Conservation (phyloP, 768 basidiomycete species). For the Suillus decipiens region DNA sequence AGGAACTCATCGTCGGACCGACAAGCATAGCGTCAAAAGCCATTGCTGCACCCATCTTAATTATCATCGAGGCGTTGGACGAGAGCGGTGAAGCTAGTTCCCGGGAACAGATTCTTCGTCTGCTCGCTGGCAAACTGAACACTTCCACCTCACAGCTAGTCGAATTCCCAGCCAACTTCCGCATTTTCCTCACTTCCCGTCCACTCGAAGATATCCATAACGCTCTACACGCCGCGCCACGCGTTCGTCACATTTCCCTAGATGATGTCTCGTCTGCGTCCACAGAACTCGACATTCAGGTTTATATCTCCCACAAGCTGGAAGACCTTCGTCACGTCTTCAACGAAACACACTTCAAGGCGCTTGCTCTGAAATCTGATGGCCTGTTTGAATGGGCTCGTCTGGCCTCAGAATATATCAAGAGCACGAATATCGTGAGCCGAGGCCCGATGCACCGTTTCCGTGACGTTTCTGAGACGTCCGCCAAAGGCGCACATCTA, state of each 20-base stretch:
- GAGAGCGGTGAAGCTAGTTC: no score
- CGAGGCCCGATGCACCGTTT: background rate
- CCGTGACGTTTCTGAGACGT: background rate
- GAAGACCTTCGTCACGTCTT: background rate
- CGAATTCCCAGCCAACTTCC: slow-evolving; percentile 11
- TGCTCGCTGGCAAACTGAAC: background rate
- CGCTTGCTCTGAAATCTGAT: slow-evolving; percentile 4
- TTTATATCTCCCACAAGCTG: slow-evolving; percentile 6
- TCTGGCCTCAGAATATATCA: slow-evolving; percentile 11
- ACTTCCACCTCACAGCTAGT: background rate
- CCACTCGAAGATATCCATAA: slow-evolving; percentile 9
- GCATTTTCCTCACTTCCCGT: slow-evolving; percentile 22
- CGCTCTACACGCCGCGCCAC: slow-evolving; percentile 7
- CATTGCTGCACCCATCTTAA: no score
- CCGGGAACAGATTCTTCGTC: no score
- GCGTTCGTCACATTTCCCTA: background rate
- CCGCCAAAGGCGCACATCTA: background rate
- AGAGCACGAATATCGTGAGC: background rate
- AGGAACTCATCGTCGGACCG: no score
- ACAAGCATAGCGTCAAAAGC: no score
- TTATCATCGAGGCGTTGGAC: no score
- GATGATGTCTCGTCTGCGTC: slow-evolving; percentile 1
- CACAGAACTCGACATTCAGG: slow-evolving; percentile 6
- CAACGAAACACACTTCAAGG: background rate
- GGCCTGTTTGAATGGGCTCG: slow-evolving; percentile 15